Conservation (phyloP, 2,329 filamentous ascomycete genomes). For the Aspergillus felis region DNA sequence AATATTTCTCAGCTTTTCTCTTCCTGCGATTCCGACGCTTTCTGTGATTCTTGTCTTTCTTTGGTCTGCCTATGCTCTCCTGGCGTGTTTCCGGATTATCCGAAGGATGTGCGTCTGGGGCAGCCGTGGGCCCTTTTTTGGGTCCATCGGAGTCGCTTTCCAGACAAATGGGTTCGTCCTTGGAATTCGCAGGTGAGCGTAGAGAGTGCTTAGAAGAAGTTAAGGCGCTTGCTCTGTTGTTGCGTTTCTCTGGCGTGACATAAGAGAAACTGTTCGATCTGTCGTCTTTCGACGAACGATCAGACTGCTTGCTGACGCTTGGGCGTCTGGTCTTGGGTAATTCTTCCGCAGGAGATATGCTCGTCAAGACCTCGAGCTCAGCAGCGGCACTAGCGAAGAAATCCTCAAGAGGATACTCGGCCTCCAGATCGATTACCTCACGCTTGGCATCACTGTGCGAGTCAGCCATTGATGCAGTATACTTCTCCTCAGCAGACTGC, state of each 20-base stretch:
- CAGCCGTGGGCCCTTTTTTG: background rate
- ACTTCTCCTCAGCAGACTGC: background rate
- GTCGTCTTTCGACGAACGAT: no score
- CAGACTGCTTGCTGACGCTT: background rate
- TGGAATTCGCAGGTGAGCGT: background rate
- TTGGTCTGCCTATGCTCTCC: background rate
- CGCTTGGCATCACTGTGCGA: background rate
- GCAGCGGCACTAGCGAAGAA: background rate
- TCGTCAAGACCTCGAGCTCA: background rate
- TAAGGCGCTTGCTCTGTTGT: background rate
- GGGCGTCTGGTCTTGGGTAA: background rate
- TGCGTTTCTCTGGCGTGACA: background rate
- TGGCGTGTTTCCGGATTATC: background rate
- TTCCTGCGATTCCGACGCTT: background rate
- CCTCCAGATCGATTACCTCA: background rate
- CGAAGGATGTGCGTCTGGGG: background rate
- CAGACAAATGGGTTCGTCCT: background rate
- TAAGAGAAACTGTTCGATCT: background rate
- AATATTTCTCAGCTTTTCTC: background rate
- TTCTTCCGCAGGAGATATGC: background rate
- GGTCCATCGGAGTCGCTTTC: background rate
- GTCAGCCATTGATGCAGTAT: background rate
- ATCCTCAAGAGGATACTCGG: background rate
- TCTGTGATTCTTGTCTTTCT: background rate
- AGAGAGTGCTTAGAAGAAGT: background rate